Conservation (phyloP, 805 yeast genomes). For the Yamadazyma akitaensis region DNA sequence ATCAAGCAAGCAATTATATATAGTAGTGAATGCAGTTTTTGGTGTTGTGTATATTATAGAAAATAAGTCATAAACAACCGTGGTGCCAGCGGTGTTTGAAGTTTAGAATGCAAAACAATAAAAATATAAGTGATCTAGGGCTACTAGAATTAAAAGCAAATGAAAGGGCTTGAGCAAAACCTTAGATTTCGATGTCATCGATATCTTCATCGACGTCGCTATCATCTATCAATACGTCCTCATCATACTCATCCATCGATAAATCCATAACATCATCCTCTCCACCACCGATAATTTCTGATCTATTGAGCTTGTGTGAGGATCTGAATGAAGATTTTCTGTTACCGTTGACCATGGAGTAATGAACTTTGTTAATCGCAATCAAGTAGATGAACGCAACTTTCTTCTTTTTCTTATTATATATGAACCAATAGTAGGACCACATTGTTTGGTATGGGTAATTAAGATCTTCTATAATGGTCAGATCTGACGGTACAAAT, state of each 20-base stretch:
- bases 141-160: not conserved
- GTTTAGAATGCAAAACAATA: not conserved
- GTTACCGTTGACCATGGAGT: constrained; percentile 27
- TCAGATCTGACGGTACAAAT: constrained; percentile 56
- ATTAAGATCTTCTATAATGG: constrained; percentile 58
- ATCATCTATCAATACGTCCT: constrained; percentile 25
- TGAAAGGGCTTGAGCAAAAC: not conserved
- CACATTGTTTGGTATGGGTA: constrained; percentile 52
- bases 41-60: not conserved
- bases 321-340: constrained; percentile 16
- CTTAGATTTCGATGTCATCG: constrained; percentile 35
- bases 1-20: too few relatives aligned
- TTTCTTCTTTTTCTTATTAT: constrained; percentile 86
- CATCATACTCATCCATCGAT: constrained; percentile 15
- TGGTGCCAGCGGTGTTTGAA: not conserved
- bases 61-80: not conserved
- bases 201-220: constrained; percentile 33
- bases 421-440: constrained; percentile 87
- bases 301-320: constrained; percentile 7
- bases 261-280: constrained; percentile 24
- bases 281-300: constrained; percentile 17
- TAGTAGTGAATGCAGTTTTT: not conserved
- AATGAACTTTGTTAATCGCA: constrained; percentile 40
- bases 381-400: constrained; percentile 82
- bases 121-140: not conserved